phyloP scores from a whole-genome alignment of 129 eudicot genomes.

The Escallonia herrerae region DNA sequence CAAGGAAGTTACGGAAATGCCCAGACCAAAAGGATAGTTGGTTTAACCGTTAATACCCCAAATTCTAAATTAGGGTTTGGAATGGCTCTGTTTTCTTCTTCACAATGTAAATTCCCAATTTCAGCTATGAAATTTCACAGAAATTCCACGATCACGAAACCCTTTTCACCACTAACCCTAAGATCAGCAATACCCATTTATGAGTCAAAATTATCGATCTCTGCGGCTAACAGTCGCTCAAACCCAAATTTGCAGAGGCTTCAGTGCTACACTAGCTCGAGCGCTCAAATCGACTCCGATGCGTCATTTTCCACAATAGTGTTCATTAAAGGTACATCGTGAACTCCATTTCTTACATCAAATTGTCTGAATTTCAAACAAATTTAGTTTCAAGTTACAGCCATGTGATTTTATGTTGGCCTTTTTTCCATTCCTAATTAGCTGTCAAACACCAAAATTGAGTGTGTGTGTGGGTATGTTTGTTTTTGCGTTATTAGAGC shows the following conservation, averaged over 20 bases:
- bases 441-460: too few species aligned
- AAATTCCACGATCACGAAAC: neutral
- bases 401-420: too few species aligned
- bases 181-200: neutral
- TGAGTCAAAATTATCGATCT: neutral
- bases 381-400: too few species aligned
- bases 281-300: constrained; percentile 16
- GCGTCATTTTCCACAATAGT: constrained; percentile 7
- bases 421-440: too few species aligned
- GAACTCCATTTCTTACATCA: neutral
- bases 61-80: neutral
- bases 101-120: constrained; percentile 12
- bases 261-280: constrained; percentile 14
- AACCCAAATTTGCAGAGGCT: neutral
- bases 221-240: neutral
- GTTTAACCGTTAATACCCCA: too few species aligned
- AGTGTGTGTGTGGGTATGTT: too few species aligned
- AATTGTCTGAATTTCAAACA: too few species aligned
- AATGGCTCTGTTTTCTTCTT: constrained; percentile 22
- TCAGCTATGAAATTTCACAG: constrained; percentile 1
- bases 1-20: too few species aligned
- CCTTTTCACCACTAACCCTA: neutral
- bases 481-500: too few species aligned
- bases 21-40: too few species aligned
- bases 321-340: constrained; percentile 22